A percentile compares a stretch with the other conserved stretches of the same genome.
phyloP scores from a whole-genome alignment of 2,329 filamentous ascomycete genomes.

The Fusarium dimerum region DNA sequence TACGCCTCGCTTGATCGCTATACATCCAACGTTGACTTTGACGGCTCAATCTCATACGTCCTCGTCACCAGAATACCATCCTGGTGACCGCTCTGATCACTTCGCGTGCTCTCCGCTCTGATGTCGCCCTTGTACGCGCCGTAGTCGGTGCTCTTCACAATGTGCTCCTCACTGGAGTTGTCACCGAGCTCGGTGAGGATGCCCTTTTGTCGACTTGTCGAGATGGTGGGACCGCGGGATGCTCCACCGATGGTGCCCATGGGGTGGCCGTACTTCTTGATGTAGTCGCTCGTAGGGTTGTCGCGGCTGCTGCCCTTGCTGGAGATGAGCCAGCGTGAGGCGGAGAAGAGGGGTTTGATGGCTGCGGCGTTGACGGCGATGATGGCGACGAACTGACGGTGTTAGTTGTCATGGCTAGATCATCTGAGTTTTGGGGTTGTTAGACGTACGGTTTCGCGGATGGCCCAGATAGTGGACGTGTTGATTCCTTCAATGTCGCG shows the following conservation, averaged over 20 bases:
- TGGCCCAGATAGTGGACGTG: slow-evolving; percentile 43
- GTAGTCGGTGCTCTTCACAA: slow-evolving; percentile 26
- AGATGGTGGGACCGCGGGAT: slow-evolving; percentile 10
- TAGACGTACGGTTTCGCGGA: slow-evolving; percentile 40
- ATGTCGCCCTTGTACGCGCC: slow-evolving; percentile 21
- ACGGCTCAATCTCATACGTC: slow-evolving; percentile 26
- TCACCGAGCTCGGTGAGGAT: slow-evolving; percentile 29
- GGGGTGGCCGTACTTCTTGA: slow-evolving; percentile 26
- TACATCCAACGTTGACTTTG: slow-evolving; percentile 27
- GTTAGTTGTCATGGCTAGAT: neutral
- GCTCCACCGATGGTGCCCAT: slow-evolving; percentile 29
- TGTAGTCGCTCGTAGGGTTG: slow-evolving; percentile 26
- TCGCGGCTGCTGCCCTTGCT: slow-evolving; percentile 33
- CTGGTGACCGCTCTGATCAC: slow-evolving; percentile 12
- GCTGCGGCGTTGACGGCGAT: slow-evolving; percentile 44
- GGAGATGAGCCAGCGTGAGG: slow-evolving; percentile 34
- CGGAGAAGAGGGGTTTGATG: slow-evolving; percentile 42
- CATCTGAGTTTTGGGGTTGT: too few relatives aligned
- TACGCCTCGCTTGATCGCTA: slow-evolving; percentile 1
- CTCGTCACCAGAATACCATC: slow-evolving; percentile 29
- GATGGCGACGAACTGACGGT: slow-evolving; percentile 42
- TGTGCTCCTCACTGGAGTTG: slow-evolving; percentile 36
- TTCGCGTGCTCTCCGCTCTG: slow-evolving; percentile 22
- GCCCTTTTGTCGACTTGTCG: slow-evolving; percentile 18
- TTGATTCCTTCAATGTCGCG: slow-evolving; percentile 39